These are phyloP conservation scores for Neofusicoccum cordaticola DNA, from an alignment of 2,329 filamentous ascomycete species.

Conservation along the genomic window DNA sequence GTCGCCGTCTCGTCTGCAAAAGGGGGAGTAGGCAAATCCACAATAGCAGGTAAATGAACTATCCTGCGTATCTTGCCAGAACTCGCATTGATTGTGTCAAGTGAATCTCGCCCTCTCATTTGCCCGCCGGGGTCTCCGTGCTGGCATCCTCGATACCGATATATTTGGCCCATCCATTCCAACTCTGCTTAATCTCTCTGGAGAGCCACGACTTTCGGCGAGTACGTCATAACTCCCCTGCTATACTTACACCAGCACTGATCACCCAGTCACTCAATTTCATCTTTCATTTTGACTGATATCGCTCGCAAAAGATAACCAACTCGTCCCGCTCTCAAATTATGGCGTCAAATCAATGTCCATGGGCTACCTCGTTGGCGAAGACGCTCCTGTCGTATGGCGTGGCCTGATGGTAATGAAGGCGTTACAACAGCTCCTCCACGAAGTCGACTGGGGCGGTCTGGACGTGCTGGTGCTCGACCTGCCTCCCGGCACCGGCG, in stretches of 20 bases:
- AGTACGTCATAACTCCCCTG: slow-evolving; percentile 50
- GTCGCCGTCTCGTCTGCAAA: slow-evolving; percentile 97
- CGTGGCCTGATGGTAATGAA: slow-evolving; percentile 97
- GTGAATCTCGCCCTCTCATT: slow-evolving; percentile 83
- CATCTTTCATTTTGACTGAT: neutral
- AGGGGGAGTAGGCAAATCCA: slow-evolving; percentile 97
- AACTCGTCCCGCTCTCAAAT: slow-evolving; percentile 82
- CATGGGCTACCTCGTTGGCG: slow-evolving; percentile 87
- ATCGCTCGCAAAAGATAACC: slow-evolving; percentile 57
- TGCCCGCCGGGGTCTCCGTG: slow-evolving; percentile 74
- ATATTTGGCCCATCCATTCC: slow-evolving; percentile 96
- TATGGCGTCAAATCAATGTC: slow-evolving; percentile 98
- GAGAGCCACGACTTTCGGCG: slow-evolving; percentile 71
- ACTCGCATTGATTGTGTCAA: slow-evolving; percentile 22
- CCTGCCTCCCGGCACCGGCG: slow-evolving; percentile 88
- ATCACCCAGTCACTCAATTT: too few relatives aligned
- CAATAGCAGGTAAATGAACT: slow-evolving; percentile 65
- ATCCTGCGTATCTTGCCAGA: neutral
- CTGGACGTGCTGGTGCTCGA: slow-evolving; percentile 88
- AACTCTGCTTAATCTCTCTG: slow-evolving; percentile 77
- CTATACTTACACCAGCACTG: too few relatives aligned
- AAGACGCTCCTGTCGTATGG: slow-evolving; percentile 85
- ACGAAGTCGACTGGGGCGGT: slow-evolving; percentile 90
- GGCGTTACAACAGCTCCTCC: slow-evolving; percentile 88
- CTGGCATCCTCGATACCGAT: slow-evolving; percentile 90